These are phyloP conservation scores for Macrocybe gigantea DNA, from an alignment of 768 basidiomycete species.

Conservation along the genomic window DNA sequence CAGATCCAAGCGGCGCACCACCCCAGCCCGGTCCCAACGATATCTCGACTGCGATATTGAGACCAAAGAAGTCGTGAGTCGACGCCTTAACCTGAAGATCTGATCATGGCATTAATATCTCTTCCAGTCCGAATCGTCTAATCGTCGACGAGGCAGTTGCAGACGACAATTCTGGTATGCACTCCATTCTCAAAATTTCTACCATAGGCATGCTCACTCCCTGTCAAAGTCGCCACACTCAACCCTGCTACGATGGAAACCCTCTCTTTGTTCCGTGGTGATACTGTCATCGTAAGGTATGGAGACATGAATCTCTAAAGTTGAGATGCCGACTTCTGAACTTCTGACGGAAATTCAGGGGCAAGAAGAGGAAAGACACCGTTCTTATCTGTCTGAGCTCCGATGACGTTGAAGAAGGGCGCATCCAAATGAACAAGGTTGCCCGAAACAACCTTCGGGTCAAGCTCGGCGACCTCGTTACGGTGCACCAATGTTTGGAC, in stretches of 20 bases:
- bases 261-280: slow-evolving; percentile 91
- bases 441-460: slow-evolving; percentile 99
- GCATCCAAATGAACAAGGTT: slow-evolving; percentile 98
- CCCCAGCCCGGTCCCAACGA: slow-evolving; percentile 87
- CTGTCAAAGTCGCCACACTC: slow-evolving; percentile 75
- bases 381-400: slow-evolving; percentile 95
- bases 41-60: slow-evolving; percentile 88
- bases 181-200: too few relatives aligned
- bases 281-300: slow-evolving; percentile 91
- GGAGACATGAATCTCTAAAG: slow-evolving; percentile 8
- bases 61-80: slow-evolving; percentile 96
- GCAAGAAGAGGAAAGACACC: slow-evolving; percentile 96
- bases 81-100: slow-evolving; percentile 6
- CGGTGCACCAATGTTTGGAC: slow-evolving; percentile 92
- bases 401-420: slow-evolving; percentile 96
- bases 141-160: slow-evolving; percentile 92
- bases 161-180: slow-evolving; percentile 90
- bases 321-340: background rate
- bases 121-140: slow-evolving; percentile 85
- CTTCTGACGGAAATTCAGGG: slow-evolving; percentile 38
- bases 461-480: slow-evolving; percentile 94
- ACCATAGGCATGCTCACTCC: background rate
- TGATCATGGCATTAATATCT: slow-evolving; percentile 13
- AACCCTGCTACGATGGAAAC: slow-evolving; percentile 97
- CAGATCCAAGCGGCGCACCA: slow-evolving; percentile 80